phyloP scores from a whole-genome alignment of 306 rosid genomes.

The Castanea mollissima region DNA sequence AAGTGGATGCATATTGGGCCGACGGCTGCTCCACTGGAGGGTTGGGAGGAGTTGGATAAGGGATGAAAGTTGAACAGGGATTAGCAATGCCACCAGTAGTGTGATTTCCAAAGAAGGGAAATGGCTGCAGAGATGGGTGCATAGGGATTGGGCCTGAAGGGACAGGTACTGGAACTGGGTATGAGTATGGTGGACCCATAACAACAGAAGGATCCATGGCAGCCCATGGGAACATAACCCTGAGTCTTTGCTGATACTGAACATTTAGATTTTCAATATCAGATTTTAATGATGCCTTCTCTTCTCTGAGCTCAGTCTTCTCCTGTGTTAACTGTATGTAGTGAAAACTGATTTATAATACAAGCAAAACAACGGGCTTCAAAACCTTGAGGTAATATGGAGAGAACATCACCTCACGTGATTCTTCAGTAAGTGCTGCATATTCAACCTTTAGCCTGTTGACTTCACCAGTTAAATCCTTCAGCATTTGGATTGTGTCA shows the following conservation, averaged over 20 bases:
- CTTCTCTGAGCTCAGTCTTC: constrained; percentile 92
- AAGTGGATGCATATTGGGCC: constrained; percentile 47
- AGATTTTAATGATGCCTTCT: constrained; percentile 66
- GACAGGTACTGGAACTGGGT: constrained; percentile 65
- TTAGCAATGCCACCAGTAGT: constrained; percentile 56
- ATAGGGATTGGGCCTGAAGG: constrained; percentile 73
- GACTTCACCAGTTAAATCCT: constrained; percentile 72
- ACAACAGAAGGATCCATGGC: constrained; percentile 70
- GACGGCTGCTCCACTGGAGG: constrained; percentile 52
- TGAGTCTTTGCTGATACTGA: constrained; percentile 76
- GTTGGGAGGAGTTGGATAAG: constrained; percentile 56
- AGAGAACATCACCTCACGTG: constrained; percentile 57
- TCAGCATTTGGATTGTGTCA: constrained; percentile 70
- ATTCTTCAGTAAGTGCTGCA: constrained; percentile 68
- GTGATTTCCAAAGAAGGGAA: constrained; percentile 69
- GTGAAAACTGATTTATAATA: constrained; percentile 22
- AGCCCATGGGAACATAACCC: constrained; percentile 80
- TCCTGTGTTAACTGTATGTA: constrained; percentile 67
- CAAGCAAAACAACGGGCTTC: constrained; percentile 15
- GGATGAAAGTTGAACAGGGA: constrained; percentile 64
- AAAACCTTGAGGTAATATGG: constrained; percentile 11
- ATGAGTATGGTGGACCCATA: constrained; percentile 70
- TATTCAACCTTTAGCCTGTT: constrained; percentile 61
- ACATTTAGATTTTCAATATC: constrained; percentile 69
- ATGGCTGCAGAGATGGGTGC: constrained; percentile 73